These are phyloP conservation scores for Coprinopsis strossmayeri DNA, from an alignment of 768 basidiomycete species.

Conservation along the genomic window DNA sequence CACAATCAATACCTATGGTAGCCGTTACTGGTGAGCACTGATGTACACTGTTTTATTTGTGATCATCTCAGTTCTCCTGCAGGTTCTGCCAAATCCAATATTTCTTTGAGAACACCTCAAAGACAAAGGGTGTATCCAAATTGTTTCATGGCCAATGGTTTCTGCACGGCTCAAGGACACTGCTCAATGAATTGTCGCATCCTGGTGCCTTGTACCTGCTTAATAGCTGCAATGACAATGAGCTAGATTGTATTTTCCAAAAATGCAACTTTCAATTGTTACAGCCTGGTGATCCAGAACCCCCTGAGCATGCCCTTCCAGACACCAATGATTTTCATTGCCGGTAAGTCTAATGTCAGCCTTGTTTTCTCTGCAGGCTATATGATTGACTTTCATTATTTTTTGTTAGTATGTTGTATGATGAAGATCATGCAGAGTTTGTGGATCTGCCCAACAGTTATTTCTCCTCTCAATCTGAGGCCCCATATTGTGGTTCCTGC, in stretches of 20 bases:
- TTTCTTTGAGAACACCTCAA: constrained; percentile 42
- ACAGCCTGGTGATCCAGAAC: constrained; percentile 36
- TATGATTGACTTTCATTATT: not conserved
- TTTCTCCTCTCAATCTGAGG: not conserved
- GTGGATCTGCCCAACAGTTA: constrained; percentile 29
- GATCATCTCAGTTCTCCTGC: not conserved
- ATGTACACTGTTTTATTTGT: not conserved
- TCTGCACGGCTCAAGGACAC: constrained; percentile 56
- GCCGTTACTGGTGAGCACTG: constrained; percentile 46
- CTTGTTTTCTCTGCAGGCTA: not conserved
- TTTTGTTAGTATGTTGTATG: constrained; percentile 40
- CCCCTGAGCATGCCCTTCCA: constrained; percentile 31
- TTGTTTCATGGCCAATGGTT: constrained; percentile 72
- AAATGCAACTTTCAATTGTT: constrained; percentile 48
- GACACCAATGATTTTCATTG: constrained; percentile 49
- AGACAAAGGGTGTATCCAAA: constrained; percentile 25
- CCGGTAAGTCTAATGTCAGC: constrained; percentile 30
- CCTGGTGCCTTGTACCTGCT: constrained; percentile 52
- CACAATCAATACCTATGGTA: constrained; percentile 50
- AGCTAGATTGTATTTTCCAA: constrained; percentile 48
- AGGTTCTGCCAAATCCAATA: constrained; percentile 73
- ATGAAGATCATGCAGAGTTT: constrained; percentile 40
- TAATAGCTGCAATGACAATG: constrained; percentile 49
- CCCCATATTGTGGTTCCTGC: not conserved
- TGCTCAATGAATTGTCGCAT: constrained; percentile 63